A percentile compares a stretch with the other conserved stretches of the same genome.
These are phyloP conservation scores for Mesembryanthemum crystallinum DNA, from an alignment of 148 eudicot species.

Conservation along the genomic window DNA sequence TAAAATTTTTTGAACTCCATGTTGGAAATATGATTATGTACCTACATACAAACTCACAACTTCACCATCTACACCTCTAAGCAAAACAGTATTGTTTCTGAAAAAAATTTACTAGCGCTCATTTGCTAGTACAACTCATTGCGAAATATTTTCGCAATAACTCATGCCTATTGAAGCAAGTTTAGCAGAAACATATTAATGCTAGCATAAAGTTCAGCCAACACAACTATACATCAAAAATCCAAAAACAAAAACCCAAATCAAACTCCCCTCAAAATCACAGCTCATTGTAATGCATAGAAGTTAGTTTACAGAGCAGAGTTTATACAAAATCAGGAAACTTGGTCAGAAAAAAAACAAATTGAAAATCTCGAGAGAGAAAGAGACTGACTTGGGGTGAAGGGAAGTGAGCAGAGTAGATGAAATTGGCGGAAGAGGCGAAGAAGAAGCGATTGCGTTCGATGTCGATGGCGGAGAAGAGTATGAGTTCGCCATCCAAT, in stretches of 20 bases:
- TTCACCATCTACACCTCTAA: not conserved
- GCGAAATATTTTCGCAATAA: not conserved
- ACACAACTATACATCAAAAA: not conserved
- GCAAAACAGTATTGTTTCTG: not conserved
- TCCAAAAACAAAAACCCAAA: too few relatives aligned
- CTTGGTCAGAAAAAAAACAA: not conserved
- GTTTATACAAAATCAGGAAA: too few relatives aligned
- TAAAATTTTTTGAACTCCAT: not conserved
- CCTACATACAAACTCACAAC: not conserved
- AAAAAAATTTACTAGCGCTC: not conserved
- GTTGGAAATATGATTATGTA: not conserved
- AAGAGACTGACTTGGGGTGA: constrained; percentile 44
- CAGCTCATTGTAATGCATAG: not conserved
- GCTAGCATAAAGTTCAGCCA: not conserved
- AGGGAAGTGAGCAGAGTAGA: constrained; percentile 57
- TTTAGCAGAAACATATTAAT: not conserved
- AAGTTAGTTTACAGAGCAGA: too few relatives aligned
- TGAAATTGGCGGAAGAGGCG: constrained; percentile 60
- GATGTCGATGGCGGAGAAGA: constrained; percentile 70
- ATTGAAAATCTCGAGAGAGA: not conserved
- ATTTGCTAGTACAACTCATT: not conserved
- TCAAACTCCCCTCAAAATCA: too few relatives aligned
- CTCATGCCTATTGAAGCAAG: not conserved
- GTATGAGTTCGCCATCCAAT: constrained; percentile 46
- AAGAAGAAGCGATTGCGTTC: constrained; percentile 88